Conservation (phyloP, 1,284 basidiomycete genomes). For the Inonotus hispidus region DNA sequence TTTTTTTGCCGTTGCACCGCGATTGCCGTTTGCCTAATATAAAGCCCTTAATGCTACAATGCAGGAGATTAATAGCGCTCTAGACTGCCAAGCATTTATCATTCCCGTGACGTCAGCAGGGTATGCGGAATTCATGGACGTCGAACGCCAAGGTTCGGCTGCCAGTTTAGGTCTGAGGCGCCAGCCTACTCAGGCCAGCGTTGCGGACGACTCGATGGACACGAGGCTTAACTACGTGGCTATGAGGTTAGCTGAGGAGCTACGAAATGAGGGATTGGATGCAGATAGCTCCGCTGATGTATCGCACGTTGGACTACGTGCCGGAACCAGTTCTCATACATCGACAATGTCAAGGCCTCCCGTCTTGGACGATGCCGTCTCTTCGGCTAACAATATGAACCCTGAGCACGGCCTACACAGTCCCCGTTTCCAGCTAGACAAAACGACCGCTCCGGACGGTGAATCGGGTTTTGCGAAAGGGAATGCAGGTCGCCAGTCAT, state of each 20-base stretch:
- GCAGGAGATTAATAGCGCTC: slow-evolving; percentile 23
- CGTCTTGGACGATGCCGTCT: background rate
- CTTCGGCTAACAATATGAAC: background rate
- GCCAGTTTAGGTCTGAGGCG: background rate
- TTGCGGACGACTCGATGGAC: background rate
- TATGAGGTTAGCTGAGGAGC: slow-evolving; percentile 20
- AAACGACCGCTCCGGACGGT: background rate
- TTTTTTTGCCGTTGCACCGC: background rate
- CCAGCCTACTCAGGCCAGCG: background rate
- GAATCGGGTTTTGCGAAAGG: background rate
- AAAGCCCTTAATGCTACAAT: slow-evolving; percentile 22
- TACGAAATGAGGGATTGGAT: slow-evolving; percentile 8
- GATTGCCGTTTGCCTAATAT: background rate
- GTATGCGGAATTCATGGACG: slow-evolving; percentile 21
- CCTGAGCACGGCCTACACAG: background rate
- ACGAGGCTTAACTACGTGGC: slow-evolving; percentile 12
- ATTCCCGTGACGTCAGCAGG: slow-evolving; percentile 13
- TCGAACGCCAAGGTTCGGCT: slow-evolving; percentile 16
- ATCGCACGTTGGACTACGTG: background rate
- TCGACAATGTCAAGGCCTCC: background rate
- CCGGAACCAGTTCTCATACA: background rate
- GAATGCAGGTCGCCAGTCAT: background rate
- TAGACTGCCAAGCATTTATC: slow-evolving; percentile 22
- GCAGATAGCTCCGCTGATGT: background rate
- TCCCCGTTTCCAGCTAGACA: background rate